Conservation (phyloP, 495 filamentous ascomycete genomes). For the Polyplosphaeria fusca region DNA sequence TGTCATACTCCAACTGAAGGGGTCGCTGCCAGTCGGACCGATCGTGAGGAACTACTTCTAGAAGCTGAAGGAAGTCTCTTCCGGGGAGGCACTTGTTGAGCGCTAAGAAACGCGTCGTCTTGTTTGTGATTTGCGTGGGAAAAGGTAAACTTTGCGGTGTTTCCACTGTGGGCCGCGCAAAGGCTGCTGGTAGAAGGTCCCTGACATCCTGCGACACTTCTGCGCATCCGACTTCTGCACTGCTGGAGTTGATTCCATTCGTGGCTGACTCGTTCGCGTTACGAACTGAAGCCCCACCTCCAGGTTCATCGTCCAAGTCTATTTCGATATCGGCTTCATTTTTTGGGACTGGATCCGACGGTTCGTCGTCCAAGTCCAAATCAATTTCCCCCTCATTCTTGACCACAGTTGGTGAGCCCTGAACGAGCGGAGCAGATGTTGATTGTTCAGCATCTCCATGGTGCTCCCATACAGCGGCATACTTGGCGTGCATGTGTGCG, state of each 20-base stretch:
- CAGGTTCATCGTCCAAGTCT: constrained; percentile 36
- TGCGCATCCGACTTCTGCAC: neutral
- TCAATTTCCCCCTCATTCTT: constrained; percentile 40
- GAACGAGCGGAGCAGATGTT: neutral
- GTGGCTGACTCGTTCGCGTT: constrained; percentile 21
- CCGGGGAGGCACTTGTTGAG: constrained; percentile 81
- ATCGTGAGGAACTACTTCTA: constrained; percentile 51
- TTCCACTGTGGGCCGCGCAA: constrained; percentile 45
- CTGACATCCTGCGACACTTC: constrained; percentile 58
- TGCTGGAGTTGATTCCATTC: constrained; percentile 24
- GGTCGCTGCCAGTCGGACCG: constrained; percentile 30
- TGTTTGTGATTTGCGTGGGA: constrained; percentile 62
- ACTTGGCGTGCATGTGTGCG: constrained; percentile 88
- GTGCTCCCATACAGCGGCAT: constrained; percentile 68
- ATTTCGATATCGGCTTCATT: constrained; percentile 45
- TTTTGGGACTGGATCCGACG: constrained; percentile 3
- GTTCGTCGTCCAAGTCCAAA: constrained; percentile 16
- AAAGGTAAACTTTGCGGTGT: constrained; percentile 23
- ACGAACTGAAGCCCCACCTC: neutral
- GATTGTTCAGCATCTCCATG: constrained; percentile 28
- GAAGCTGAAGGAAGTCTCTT: constrained; percentile 76
- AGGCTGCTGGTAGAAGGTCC: constrained; percentile 64
- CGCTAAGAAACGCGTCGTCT: constrained; percentile 77
- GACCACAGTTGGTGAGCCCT: neutral
- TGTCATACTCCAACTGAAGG: constrained; percentile 70